Evolutionary conservation across 2,329 filamentous ascomycete genomes (phyloP), one percentile per base, ranked within the genome.

Genomic region (Penicillium sp.): DNA sequence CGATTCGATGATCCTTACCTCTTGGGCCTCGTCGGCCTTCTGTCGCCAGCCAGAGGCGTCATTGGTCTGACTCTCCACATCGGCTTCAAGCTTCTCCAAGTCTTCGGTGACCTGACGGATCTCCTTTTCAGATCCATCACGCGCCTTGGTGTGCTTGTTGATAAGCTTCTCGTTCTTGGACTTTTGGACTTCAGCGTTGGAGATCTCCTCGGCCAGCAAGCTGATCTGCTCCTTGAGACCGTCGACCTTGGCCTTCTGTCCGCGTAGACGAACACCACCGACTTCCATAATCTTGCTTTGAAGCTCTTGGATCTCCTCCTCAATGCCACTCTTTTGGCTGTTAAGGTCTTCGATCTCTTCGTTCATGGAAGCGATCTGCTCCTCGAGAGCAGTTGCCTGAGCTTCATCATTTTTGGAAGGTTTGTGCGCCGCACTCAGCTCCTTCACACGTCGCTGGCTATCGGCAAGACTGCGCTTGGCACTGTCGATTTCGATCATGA

Each of bases 221-320:
- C 87, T 79, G 51, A 97, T 91, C 68, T 95, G 87, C 64, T 91
- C 88, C 70, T 95, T 96, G 58, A 95, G 78, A 6, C 86, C 83
- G 68, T 97, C 93, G 31, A 99, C 91, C 77, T 89, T 95, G 56
- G 90, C 86, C 63, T 94, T 92, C 70, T 99, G 93, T 16, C 87
- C 84, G 50, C 94, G 87, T 16, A 99, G 84, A 74, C 90, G 91
- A 65, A 97, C 91, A 73, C 94, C 94, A 67, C 94, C 94, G 58
- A 96, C 87, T 72, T 96, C 88, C 94, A 99, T 97, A 66, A 99
- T 99, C 79, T 92, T 95, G 80, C 94, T 87, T 69, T 99, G 93
- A 1, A 99, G 79, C 18, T 81, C 81, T 74, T 95, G 93, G 74
- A 99, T 97, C 72, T 97, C 94, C 24, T 87, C 86, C 69, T 99